These are phyloP conservation scores for Pisolithus tinctorius DNA, from an alignment of 768 basidiomycete species.

Conservation along the genomic window DNA sequence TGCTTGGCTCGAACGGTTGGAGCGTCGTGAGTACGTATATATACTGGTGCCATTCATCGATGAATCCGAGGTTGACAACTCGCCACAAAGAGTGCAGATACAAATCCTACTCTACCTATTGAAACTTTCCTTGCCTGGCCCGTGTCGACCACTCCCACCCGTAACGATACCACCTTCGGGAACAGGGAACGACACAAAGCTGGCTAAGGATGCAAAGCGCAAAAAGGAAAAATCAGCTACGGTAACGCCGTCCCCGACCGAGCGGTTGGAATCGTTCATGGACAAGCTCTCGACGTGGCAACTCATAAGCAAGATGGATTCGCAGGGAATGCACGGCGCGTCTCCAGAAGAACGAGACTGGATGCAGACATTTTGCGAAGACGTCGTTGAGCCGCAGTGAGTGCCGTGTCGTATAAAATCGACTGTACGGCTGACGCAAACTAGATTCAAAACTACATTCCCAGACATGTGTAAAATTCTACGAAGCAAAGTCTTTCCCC, in stretches of 20 bases:
- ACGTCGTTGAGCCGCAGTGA: constrained; percentile 59
- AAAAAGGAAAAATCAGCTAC: constrained; percentile 16
- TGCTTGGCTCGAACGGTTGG: constrained; percentile 57
- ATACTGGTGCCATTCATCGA: not conserved
- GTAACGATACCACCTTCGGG: constrained; percentile 17
- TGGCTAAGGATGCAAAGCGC: constrained; percentile 26
- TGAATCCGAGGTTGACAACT: not conserved
- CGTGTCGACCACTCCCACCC: constrained; percentile 24
- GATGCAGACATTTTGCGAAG: constrained; percentile 67
- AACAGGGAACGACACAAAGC: constrained; percentile 17
- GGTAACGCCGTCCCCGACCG: constrained; percentile 30
- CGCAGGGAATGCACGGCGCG: constrained; percentile 8
- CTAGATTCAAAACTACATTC: constrained; percentile 49
- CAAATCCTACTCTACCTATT: constrained; percentile 68
- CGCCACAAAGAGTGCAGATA: constrained; percentile 52
- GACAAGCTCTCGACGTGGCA: constrained; percentile 79
- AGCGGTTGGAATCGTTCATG: constrained; percentile 66
- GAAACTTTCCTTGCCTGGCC: constrained; percentile 55
- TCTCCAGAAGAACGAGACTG: constrained; percentile 47
- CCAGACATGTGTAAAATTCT: constrained; percentile 52
- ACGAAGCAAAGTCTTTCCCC: constrained; percentile 59
- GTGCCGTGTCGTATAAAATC: constrained; percentile 16
- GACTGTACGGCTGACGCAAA: not conserved
- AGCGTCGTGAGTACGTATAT: constrained; percentile 54
- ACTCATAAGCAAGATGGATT: constrained; percentile 39